Percentiles rank a stretch among this genome's conserved stretches.
Evolutionary conservation across 257 asterid genomes (phyloP).

Genomic region (Solanum boliviense): DNA sequence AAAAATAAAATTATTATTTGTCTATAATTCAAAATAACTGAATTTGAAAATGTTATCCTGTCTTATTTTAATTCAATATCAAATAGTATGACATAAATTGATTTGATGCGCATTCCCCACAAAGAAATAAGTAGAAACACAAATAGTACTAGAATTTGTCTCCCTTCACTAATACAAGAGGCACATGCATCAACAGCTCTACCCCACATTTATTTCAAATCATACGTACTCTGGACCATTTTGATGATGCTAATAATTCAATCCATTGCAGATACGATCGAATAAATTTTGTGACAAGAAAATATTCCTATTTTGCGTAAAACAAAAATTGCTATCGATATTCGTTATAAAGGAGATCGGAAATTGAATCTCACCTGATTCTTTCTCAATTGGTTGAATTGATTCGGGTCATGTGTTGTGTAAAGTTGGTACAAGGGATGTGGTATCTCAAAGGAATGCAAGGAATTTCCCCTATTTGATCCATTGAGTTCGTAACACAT

Average conservation of each 20-base stretch:
- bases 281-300: not conserved
- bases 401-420: too few relatives aligned
- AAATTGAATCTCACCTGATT: not conserved
- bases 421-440: too few relatives aligned
- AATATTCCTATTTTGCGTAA: not conserved
- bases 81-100: not conserved
- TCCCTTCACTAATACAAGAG: not conserved
- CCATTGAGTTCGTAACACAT: not conserved
- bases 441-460: not conserved
- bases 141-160: not conserved
- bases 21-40: not conserved
- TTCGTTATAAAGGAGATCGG: not conserved
- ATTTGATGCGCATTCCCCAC: accelerated
- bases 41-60: not conserved
- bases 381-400: not conserved
- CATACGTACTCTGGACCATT: not conserved
- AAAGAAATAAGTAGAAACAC: not conserved
- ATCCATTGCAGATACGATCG: not conserved
- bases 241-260: not conserved
- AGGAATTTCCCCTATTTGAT: not conserved
- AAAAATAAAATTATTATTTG: not conserved
- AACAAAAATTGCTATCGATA: too few relatives aligned
- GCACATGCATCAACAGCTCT: not conserved
- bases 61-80: not conserved
- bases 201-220: not conserved